phyloP scores from a whole-genome alignment of 2,329 filamentous ascomycete species.

The Fusarium fujikuroi region DNA sequence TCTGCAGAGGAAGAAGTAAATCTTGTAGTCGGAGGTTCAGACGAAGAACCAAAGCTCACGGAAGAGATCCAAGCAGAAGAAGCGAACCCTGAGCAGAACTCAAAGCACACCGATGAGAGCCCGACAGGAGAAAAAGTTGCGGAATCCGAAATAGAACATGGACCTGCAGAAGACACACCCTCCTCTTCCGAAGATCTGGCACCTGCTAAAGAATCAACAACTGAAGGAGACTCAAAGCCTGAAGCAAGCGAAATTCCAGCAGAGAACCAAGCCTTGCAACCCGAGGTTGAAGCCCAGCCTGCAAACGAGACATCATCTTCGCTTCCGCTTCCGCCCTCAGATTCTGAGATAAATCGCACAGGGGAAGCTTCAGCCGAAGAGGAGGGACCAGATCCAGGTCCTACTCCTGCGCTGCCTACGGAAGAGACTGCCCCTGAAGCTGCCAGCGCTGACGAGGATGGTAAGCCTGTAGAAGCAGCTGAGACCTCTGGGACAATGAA shows the following conservation, averaged over 20 bases:
- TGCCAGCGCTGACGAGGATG: slow-evolving; percentile 4
- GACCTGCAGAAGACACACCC: not conserved
- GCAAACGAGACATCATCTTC: not conserved
- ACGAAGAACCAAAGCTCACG: not conserved
- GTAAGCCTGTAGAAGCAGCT: not conserved
- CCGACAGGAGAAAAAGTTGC: not conserved
- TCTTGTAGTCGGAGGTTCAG: not conserved
- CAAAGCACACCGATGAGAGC: not conserved
- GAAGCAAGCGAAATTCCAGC: not conserved
- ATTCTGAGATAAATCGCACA: not conserved
- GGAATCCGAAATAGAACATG: not conserved
- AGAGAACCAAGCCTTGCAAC: not conserved
- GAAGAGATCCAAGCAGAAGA: not conserved
- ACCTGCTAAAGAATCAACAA: not conserved
- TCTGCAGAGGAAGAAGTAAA: not conserved
- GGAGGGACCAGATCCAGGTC: not conserved
- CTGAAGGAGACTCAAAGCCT: not conserved
- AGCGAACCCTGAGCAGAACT: not conserved
- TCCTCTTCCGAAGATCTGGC: not conserved
- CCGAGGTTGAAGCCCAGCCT: slow-evolving; percentile 10
- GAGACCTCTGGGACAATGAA: not conserved
- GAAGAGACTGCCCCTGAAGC: slow-evolving; percentile 2
- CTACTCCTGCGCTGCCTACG: not conserved
- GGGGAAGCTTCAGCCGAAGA: not conserved
- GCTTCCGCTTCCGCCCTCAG: not conserved